Evolutionary conservation across 768 basidiomycete genomes (phyloP), one percentile per base, ranked within the genome.

Genomic region (Floccularia luteovirens): DNA sequence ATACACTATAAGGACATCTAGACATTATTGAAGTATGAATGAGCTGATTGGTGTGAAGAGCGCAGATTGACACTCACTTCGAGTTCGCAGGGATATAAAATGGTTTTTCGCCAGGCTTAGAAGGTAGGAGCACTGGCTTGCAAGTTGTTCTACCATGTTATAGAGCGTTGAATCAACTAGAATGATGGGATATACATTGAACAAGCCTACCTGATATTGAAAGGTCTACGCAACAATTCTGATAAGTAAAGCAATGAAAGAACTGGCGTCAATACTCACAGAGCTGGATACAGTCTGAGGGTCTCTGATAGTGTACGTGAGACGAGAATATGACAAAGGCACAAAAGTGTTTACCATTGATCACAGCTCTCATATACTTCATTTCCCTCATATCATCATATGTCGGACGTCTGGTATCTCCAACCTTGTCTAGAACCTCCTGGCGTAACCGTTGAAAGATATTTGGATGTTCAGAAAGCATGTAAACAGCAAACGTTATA

Each of bases 361-460:
- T 50, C 25, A 61, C 54, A 3, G 61, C 58, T 5, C 57, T 48
- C 45, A 60, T 48, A 41, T 57, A 63, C 44, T 63, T 71, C 70
- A 76, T 68, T 1, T 68, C 60, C 30, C 64, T 59, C 48, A 76
- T 60, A 34, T 71, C 60, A 4, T 67, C 69, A 43, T 63, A 67
- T 0, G 61, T 66, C 0, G 74, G 74, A 3, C 56, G 46, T 3
- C 54, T 48, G 7, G 42, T 49, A 7, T 53, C 43, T 6, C 74
- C 73, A 5, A 75, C 50, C 24, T 56, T 60, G 5, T 52, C 47
- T 6, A 66, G 43, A 13, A 75, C 55, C 43, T 75, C 74, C 20
- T 63, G 51, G 3, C 67, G 60, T 11, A 75, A 60, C 0, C 60
- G 56, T 3, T 46, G 40, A 21, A 67, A 46, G n/a, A 74, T 56